Evolutionary conservation across 257 asterid species (phyloP).

Genomic region (Fraxinus anomala): DNA sequence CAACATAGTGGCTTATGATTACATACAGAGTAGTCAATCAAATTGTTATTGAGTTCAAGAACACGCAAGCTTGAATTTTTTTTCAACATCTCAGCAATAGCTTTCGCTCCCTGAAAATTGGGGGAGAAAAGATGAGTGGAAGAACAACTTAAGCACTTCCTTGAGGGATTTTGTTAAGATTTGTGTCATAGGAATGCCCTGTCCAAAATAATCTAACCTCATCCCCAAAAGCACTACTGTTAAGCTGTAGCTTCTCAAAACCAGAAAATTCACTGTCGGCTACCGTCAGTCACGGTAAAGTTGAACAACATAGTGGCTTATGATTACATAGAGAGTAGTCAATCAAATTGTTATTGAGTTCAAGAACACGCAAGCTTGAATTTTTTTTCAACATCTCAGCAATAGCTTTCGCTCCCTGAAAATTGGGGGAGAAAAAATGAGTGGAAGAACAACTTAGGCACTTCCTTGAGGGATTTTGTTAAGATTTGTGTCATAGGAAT

Average conservation of each 20-base stretch:
- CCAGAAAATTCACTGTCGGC: conserved; percentile 35
- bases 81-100: conserved; percentile 93
- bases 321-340: conserved; percentile 86
- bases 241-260: conserved; percentile 86
- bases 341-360: conserved; percentile 83
- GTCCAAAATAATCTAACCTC: conserved; percentile 64
- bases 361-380: conserved; percentile 83
- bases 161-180: conserved; percentile 13
- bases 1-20: conserved; percentile 23
- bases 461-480: conserved; percentile 9
- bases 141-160: conserved; percentile 19
- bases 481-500: conserved; percentile 19
- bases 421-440: not conserved
- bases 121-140: not conserved
- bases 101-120: conserved; percentile 83
- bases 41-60: conserved; percentile 86
- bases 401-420: conserved; percentile 95
- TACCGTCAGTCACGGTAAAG: too few species aligned
- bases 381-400: conserved; percentile 95
- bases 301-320: conserved; percentile 21
- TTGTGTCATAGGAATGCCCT: conserved; percentile 16
- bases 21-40: conserved; percentile 95
- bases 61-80: conserved; percentile 83
- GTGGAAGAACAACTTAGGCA: conserved; percentile 18
- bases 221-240: conserved; percentile 80